Percentiles rank a stretch among this genome's conserved stretches.
Evolutionary conservation across 768 basidiomycete species (phyloP).

Genomic region (Termitomyces titanicus): DNA sequence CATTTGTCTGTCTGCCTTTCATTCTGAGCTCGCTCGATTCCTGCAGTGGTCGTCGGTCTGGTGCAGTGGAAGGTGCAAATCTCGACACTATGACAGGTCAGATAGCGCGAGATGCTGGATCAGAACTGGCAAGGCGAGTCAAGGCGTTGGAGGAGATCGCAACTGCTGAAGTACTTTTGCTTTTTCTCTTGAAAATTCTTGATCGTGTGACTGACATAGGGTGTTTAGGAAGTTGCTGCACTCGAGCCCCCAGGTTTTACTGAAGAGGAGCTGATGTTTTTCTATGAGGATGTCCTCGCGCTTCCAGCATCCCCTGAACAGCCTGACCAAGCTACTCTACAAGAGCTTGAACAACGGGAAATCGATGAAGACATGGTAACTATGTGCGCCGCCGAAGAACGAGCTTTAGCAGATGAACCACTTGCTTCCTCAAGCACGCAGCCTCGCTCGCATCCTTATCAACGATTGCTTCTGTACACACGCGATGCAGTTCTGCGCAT

Average conservation of each 20-base stretch:
- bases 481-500: constrained; percentile 31
- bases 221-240: constrained; percentile 24
- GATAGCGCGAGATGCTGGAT: constrained; percentile 9
- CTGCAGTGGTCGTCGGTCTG: constrained; percentile 1
- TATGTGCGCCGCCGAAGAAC: constrained; percentile 31
- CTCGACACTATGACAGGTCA: constrained; percentile 14
- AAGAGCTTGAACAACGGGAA: constrained; percentile 17
- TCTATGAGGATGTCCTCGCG: constrained; percentile 45
- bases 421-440: constrained; percentile 2
- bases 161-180: constrained; percentile 27
- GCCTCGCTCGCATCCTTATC: constrained; percentile 18
- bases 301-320: constrained; percentile 18
- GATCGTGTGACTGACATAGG: background rate
- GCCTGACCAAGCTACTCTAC: constrained; percentile 4
- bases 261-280: constrained; percentile 36
- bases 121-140: constrained; percentile 34
- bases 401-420: constrained; percentile 10
- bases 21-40: background rate
- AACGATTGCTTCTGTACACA: constrained; percentile 31
- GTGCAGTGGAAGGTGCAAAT: constrained; percentile 7
- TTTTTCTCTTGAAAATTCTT: background rate
- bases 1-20: background rate
- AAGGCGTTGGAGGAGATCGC: constrained; percentile 33
- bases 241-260: constrained; percentile 32
- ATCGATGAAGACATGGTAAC: constrained; percentile 29